Evolutionary conservation across 2,329 filamentous ascomycete genomes (phyloP).

Genomic region (Trichoderma hamatum): DNA sequence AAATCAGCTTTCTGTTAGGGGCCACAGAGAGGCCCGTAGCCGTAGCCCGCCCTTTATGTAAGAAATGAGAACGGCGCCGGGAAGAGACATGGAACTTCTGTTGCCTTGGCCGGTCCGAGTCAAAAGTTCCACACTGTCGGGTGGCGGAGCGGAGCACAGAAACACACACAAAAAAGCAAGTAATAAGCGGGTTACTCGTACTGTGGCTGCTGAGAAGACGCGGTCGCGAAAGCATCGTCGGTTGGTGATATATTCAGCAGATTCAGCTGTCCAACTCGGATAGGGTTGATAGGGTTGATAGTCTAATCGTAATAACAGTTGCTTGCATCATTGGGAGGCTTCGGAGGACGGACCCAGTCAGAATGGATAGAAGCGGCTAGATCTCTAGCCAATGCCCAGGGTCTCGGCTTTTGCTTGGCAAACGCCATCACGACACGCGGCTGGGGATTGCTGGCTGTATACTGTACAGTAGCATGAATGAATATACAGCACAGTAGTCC

Average conservation of each 20-base stretch:
- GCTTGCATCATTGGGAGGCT: not conserved
- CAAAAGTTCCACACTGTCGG: conserved; percentile 27
- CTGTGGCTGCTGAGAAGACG: not conserved
- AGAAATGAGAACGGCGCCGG: conserved; percentile 5
- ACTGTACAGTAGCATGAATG: not conserved
- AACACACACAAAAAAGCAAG: not conserved
- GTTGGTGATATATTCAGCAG: not conserved
- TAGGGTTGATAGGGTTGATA: no score
- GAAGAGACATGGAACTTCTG: conserved; percentile 24
- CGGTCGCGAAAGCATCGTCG: not conserved
- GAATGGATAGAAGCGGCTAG: not conserved
- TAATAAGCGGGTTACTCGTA: not conserved
- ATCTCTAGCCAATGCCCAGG: not conserved
- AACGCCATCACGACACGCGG: not conserved
- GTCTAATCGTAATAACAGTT: not conserved
- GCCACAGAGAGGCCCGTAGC: not conserved
- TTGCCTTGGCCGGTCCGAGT: conserved; percentile 16
- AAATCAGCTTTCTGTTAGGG: not conserved
- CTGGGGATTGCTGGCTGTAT: not conserved
- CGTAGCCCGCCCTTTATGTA: not conserved
- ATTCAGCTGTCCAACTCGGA: not conserved
- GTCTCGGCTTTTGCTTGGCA: not conserved
- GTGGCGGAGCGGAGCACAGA: conserved; percentile 27
- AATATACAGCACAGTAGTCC: no score
- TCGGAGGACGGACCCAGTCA: not conserved